Percentiles rank a stretch among this genome's conserved stretches.
These are phyloP conservation scores for Penicillium coprophilum DNA, from an alignment of 495 filamentous ascomycete species.

Conservation along the genomic window DNA sequence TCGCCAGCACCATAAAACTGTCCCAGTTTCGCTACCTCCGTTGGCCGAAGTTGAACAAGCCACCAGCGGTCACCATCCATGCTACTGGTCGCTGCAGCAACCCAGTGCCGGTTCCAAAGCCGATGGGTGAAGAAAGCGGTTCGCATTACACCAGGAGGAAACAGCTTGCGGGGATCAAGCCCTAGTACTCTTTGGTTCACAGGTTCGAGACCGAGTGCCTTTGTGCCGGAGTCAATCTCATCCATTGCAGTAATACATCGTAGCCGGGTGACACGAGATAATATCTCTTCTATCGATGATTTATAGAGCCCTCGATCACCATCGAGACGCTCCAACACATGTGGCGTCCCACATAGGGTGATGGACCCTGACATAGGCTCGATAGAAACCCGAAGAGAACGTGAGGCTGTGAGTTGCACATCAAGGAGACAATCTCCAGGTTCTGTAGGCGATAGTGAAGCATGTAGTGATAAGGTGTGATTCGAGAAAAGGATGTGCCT, in stretches of 20 bases:
- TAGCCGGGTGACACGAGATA: constrained; percentile 53
- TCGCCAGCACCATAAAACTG: constrained; percentile 8
- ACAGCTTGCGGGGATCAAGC: constrained; percentile 59
- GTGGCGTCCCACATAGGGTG: constrained; percentile 39
- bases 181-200: constrained; percentile 51
- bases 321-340: constrained; percentile 48
- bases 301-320: constrained; percentile 39
- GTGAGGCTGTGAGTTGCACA: constrained; percentile 62
- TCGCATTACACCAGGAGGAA: constrained; percentile 60
- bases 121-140: constrained; percentile 62
- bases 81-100: constrained; percentile 65
- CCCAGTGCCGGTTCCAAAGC: constrained; percentile 66
- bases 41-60: constrained; percentile 57
- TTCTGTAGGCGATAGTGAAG: constrained; percentile 55
- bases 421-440: constrained; percentile 65
- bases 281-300: constrained; percentile 54
- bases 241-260: constrained; percentile 59
- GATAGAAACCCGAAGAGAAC: constrained; percentile 59
- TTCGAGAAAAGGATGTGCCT: constrained; percentile 57
- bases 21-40: constrained; percentile 14
- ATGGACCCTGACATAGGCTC: constrained; percentile 59
- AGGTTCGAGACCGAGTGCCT: constrained; percentile 61
- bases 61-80: constrained; percentile 77
- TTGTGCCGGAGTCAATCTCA: constrained; percentile 60
- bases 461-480: constrained; percentile 51